A percentile compares a stretch with the other conserved stretches of the same genome.
Evolutionary conservation across 257 asterid genomes (phyloP).

Genomic region (Penstemon davidsonii): DNA sequence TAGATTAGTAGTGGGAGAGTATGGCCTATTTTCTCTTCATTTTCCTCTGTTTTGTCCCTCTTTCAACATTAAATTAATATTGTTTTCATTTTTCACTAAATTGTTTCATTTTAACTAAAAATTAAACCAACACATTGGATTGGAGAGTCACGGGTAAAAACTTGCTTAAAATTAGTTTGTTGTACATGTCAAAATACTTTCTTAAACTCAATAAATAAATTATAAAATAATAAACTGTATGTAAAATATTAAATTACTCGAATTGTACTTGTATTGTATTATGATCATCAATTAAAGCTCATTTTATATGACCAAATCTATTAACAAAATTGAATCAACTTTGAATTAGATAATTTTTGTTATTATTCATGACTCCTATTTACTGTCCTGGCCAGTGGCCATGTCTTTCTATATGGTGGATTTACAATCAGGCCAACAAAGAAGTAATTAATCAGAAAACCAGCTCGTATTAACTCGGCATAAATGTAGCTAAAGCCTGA

Average conservation of each 20-base stretch:
- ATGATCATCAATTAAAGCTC: too few species aligned
- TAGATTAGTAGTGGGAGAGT: slow-evolving; percentile 39
- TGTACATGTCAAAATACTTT: too few species aligned
- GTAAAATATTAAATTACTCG: too few species aligned
- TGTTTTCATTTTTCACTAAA: background rate
- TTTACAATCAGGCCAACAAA: slow-evolving; percentile 21
- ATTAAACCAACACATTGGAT: slow-evolving; percentile 21
- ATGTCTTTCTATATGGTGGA: background rate
- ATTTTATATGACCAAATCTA: background rate
- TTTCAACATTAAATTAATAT: slow-evolving; percentile 19
- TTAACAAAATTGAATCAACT: background rate
- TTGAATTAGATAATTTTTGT: background rate
- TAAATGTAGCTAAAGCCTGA: slow-evolving; percentile 18
- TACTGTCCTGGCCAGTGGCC: background rate
- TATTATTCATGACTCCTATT: background rate
- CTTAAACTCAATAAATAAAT: too few species aligned
- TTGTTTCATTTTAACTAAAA: slow-evolving; percentile 24
- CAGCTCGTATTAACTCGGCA: slow-evolving; percentile 22
- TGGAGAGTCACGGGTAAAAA: slow-evolving; percentile 1
- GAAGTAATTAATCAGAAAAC: slow-evolving; percentile 5
- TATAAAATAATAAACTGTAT: too few species aligned
- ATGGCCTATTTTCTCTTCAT: slow-evolving; percentile 30
- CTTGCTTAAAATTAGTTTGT: background rate
- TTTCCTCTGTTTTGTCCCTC: slow-evolving; percentile 32
- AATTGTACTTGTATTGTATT: too few species aligned